Percentiles rank a stretch among this genome's conserved stretches.
phyloP scores from a whole-genome alignment of 805 yeast species.

The Nakazawaea siamensis region DNA sequence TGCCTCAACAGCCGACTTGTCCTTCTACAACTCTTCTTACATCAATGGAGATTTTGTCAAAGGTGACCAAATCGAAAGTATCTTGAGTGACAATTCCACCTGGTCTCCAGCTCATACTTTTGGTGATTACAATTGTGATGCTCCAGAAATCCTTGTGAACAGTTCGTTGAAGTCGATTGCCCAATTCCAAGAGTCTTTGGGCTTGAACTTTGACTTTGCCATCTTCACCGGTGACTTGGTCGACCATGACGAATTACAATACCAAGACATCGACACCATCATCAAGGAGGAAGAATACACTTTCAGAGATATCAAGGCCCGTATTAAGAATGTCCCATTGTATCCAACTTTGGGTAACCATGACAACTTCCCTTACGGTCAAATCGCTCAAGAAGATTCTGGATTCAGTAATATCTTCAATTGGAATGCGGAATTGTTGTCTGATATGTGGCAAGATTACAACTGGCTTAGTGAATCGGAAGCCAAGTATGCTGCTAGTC shows the following conservation, averaged over 20 bases:
- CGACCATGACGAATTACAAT: slow-evolving; percentile 51
- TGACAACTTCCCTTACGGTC: slow-evolving; percentile 68
- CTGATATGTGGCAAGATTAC: slow-evolving; percentile 37
- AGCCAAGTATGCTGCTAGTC: slow-evolving; percentile 29
- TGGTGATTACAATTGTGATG: slow-evolving; percentile 59
- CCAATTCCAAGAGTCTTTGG: slow-evolving; percentile 22
- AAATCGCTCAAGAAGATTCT: slow-evolving; percentile 46
- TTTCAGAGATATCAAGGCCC: slow-evolving; percentile 42
- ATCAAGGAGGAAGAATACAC: slow-evolving; percentile 43
- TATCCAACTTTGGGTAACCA: slow-evolving; percentile 63
- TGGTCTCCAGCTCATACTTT: slow-evolving; percentile 50
- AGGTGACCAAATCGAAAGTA: slow-evolving; percentile 18
- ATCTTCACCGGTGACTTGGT: slow-evolving; percentile 70
- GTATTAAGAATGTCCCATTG: slow-evolving; percentile 43
- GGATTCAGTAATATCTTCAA: slow-evolving; percentile 31
- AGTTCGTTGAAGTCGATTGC: slow-evolving; percentile 40
- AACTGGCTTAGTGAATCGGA: slow-evolving; percentile 33
- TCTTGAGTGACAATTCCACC: slow-evolving; percentile 20
- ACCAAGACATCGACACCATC: slow-evolving; percentile 39
- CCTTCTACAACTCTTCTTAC: slow-evolving; percentile 22
- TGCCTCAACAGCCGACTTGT: slow-evolving; percentile 7
- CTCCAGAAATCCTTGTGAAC: slow-evolving; percentile 56
- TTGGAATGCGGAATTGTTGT: slow-evolving; percentile 40
- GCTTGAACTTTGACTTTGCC: slow-evolving; percentile 45
- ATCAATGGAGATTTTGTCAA: slow-evolving; percentile 20